Base-by-base conservation (phyloP, 208 protist species). In the Naegleria gruberi region DNA sequence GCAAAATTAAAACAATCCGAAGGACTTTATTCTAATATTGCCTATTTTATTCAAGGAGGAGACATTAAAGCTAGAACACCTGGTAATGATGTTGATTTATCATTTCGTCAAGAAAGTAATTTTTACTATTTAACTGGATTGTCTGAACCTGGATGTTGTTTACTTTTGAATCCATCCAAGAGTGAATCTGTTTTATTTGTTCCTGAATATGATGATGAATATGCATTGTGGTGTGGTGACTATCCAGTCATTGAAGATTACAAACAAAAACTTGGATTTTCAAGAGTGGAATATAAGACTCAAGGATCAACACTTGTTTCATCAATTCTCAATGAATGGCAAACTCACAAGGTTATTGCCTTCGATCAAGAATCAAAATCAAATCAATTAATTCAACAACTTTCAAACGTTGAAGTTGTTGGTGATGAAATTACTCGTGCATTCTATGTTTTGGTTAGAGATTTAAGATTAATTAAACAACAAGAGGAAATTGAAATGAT, bases 51-150 rank as follows among this genome's bases (percentile, higher is more conserved):
- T 55, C 43, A 87, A 55, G 82, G 82, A 41, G 44, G 43, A 40
- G 15, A 87, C 34, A 41, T 41, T 26, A 26, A 26, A 34, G 5
- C 2, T 26, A 45, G 82, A 57, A 55, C 19, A 6, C 6, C 6
- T 5, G 55, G 17, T 40, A 46, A 4, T 15, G 82, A 87, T 55
- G 44, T 55, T 0, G 82, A 87, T 40, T 4, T 40, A 40, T 4
- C 30, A 7, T 97, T 97, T 90, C 93, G 96, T 87, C 97, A 98
- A 92, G 97, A 98, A 89, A 97, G 95, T 93, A 98, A 98, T 93
- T 98, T 97, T 92, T 93, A 95, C 90, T 98, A 97, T 91, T 92
- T 98, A 19, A 97, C 97, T 90, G 97, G 97, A 45, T 93, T 92
- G 42, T 93, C 96, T 73, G 94, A 96, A 90, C 95, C 96, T 23